Percentiles rank a stretch among this genome's conserved stretches.
These are phyloP conservation scores for Pyrenophora tritici-repentis DNA, from an alignment of 2,329 filamentous ascomycete genomes.

Conservation along the genomic window DNA sequence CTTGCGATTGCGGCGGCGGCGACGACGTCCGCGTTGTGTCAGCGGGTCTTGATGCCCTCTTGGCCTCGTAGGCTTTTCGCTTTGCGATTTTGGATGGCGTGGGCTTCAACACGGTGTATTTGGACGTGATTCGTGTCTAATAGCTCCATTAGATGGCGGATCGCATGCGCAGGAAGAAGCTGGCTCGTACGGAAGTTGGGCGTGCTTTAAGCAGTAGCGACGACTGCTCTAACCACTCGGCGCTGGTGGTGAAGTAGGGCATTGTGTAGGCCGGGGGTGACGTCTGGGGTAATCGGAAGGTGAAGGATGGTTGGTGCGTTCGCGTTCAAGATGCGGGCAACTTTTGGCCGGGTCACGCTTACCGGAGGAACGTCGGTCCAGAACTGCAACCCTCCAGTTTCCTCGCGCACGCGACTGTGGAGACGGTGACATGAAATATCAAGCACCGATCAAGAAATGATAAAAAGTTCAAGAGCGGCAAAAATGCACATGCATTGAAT, in stretches of 20 bases:
- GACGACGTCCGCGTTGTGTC: conserved; percentile 33
- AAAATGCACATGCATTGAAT: background rate
- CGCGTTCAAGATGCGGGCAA: conserved; percentile 21
- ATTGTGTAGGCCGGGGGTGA: conserved; percentile 54
- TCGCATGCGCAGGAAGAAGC: conserved; percentile 11
- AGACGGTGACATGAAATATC: no score
- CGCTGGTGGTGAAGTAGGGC: conserved; percentile 79
- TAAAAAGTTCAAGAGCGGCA: no score
- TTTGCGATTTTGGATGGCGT: conserved; percentile 40
- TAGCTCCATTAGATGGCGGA: conserved; percentile 10
- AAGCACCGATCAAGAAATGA: no score
- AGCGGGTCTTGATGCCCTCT: conserved; percentile 34
- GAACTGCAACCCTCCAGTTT: background rate
- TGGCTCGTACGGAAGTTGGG: conserved; percentile 72
- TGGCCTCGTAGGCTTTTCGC: conserved; percentile 40
- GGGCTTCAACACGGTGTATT: conserved; percentile 73
- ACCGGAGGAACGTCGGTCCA: conserved; percentile 18
- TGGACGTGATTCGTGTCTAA: conserved; percentile 88
- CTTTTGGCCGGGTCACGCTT: conserved; percentile 35
- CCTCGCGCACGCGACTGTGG: background rate
- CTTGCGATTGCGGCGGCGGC: conserved; percentile 32
- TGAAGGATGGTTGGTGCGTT: conserved; percentile 13
- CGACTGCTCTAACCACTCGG: conserved; percentile 92
- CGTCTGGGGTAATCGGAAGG: conserved; percentile 14
- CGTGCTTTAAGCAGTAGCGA: conserved; percentile 82